Conservation (phyloP, 2,329 filamentous ascomycete species). For the Nemania sp. region DNA sequence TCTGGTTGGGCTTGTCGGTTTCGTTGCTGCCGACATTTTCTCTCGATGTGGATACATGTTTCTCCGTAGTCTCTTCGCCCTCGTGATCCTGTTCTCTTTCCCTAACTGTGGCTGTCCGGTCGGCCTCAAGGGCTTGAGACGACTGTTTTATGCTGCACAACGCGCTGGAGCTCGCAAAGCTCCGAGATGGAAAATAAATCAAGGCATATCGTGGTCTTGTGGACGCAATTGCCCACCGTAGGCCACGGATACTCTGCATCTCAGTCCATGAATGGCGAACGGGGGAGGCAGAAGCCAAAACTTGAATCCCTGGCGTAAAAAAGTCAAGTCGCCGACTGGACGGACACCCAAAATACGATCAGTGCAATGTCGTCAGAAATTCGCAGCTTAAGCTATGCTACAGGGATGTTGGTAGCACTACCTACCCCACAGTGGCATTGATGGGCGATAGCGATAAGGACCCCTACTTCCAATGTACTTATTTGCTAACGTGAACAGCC, state of each 20-base stretch:
- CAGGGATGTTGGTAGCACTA: constrained; percentile 2
- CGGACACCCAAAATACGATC: not conserved
- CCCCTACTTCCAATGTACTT: not conserved
- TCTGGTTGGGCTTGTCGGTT: no score
- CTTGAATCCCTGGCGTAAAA: constrained; percentile 1
- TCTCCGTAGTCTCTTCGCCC: no score
- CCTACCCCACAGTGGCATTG: not conserved
- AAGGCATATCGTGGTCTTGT: constrained; percentile 37
- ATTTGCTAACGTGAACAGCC: constrained; percentile 4
- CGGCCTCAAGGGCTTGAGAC: not conserved
- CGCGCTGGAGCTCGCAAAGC: constrained; percentile 27
- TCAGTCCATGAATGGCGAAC: constrained; percentile 47
- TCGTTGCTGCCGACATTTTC: no score
- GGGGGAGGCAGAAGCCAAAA: constrained; percentile 24
- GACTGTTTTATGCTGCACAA: constrained; percentile 6
- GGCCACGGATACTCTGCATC: constrained; percentile 48
- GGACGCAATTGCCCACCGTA: constrained; percentile 43
- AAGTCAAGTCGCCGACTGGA: not conserved
- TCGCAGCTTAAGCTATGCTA: constrained; percentile 15
- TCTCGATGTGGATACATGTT: no score
- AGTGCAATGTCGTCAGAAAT: constrained; percentile 35
- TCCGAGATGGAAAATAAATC: not conserved
- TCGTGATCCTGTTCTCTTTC: no score
- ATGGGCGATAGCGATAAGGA: constrained; percentile 28
- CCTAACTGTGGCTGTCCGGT: not conserved